Conservation (phyloP, 495 filamentous ascomycete species). For the Pseudomonodictys pantanalensis region DNA sequence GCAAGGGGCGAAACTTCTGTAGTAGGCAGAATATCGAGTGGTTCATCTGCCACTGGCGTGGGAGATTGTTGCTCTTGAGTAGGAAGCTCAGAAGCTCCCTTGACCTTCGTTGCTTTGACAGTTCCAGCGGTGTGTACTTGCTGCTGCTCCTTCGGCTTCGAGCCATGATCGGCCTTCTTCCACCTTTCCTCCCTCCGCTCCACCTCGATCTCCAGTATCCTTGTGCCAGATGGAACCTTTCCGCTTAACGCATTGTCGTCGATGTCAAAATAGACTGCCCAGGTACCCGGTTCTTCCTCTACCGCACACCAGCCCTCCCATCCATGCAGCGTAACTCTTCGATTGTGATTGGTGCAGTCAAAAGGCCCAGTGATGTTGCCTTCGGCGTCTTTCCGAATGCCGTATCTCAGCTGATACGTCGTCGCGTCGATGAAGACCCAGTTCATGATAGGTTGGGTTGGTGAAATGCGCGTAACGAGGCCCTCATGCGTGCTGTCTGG, state of each 20-base stretch:
- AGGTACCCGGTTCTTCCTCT: background rate
- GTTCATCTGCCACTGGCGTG: too few relatives aligned
- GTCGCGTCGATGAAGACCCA: conserved; percentile 6
- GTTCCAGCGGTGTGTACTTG: too few relatives aligned
- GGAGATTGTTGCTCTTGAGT: too few relatives aligned
- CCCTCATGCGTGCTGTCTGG: conserved; percentile 8
- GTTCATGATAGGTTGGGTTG: conserved; percentile 4
- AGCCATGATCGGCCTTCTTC: too few relatives aligned
- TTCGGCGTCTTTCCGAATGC: conserved; percentile 4
- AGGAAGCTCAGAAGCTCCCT: too few relatives aligned
- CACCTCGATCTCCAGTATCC: conserved; percentile 13
- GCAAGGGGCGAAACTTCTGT: too few relatives aligned
- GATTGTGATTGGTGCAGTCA: conserved; percentile 5
- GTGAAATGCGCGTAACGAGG: background rate
- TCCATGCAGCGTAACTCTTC: background rate
- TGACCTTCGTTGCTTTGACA: too few relatives aligned
- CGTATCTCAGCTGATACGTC: conserved; percentile 6
- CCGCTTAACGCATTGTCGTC: conserved; percentile 8
- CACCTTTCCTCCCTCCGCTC: conserved; percentile 4
- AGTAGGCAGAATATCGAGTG: too few relatives aligned
- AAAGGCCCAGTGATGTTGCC: conserved; percentile 5
- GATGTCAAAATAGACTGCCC: conserved; percentile 10
- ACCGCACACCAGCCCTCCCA: conserved; percentile 15
- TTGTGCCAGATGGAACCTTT: background rate
- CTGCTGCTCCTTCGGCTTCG: too few relatives aligned